Percentiles rank a stretch among this genome's conserved stretches.
Conservation (phyloP, 805 yeast genomes). For the Zygosaccharomyces siamensis region DNA sequence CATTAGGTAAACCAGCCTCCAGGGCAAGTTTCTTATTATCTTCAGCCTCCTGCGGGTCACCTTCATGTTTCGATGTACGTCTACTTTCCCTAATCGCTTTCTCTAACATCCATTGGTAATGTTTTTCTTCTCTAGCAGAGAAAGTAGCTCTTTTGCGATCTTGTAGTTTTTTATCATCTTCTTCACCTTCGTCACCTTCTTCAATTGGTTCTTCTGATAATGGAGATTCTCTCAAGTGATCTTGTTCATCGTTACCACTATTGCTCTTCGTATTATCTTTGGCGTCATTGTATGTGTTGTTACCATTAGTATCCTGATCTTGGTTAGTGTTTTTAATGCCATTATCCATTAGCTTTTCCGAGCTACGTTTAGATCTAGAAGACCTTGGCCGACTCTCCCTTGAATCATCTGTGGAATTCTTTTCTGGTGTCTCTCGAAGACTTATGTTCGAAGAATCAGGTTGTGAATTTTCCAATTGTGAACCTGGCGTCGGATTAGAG, state of each 20-base stretch:
- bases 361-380: background rate
- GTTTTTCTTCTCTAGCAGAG: constrained; percentile 41
- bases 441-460: background rate
- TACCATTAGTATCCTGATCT: constrained; percentile 1
- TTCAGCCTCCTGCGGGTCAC: background rate
- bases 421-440: background rate
- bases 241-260: background rate
- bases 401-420: background rate
- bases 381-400: background rate
- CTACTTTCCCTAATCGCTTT: constrained; percentile 40
- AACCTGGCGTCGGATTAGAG: background rate
- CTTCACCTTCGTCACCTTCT: constrained; percentile 14
- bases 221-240: background rate
- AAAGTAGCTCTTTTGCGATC: constrained; percentile 38
- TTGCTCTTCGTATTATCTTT: background rate
- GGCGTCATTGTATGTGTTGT: background rate
- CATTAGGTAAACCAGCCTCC: constrained; percentile 6
- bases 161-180: constrained; percentile 26
- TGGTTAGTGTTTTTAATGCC: background rate
- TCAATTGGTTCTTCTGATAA: background rate
- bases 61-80: constrained; percentile 32
- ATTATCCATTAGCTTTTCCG: constrained; percentile 7
- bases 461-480: background rate
- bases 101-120: constrained; percentile 40
- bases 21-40: constrained; percentile 10